These are phyloP conservation scores for Pyrenophora graminea DNA, from an alignment of 2,329 filamentous ascomycete species.

Conservation along the genomic window DNA sequence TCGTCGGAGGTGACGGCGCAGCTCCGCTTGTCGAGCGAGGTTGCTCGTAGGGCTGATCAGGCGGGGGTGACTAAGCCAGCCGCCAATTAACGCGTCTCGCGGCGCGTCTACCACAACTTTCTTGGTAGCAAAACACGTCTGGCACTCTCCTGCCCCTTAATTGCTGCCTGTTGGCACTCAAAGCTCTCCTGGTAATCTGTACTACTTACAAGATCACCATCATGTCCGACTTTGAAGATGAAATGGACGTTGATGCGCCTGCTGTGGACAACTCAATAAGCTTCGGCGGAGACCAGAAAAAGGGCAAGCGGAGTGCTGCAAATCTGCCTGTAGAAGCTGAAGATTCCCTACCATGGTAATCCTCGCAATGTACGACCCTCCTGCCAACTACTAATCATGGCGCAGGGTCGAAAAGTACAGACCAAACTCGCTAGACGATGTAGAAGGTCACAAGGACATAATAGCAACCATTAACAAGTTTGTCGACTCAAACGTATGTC, in stretches of 20 bases:
- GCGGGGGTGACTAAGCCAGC: conserved; percentile 36
- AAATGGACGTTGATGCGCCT: conserved; percentile 69
- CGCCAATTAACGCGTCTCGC: conserved; percentile 44
- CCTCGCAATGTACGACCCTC: accelerated
- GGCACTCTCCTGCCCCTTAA: background rate
- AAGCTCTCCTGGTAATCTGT: accelerated
- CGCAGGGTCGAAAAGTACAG: conserved; percentile 94
- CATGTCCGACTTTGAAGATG: conserved; percentile 64
- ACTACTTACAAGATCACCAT: conserved; percentile 8
- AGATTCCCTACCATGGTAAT: conserved; percentile 88
- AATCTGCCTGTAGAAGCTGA: conserved; percentile 93
- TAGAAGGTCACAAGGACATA: conserved; percentile 96
- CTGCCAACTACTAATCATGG: conserved; percentile 4
- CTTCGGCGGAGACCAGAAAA: conserved; percentile 78
- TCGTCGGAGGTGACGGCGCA: conserved; percentile 36
- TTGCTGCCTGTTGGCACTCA: background rate
- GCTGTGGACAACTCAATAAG: conserved; percentile 57
- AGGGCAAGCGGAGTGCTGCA: conserved; percentile 89
- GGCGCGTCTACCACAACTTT: conserved; percentile 21
- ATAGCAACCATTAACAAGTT: conserved; percentile 98
- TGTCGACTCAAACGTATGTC: conserved; percentile 77
- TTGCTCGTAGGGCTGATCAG: conserved; percentile 42
- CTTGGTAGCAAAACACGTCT: background rate
- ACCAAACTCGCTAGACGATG: conserved; percentile 84
- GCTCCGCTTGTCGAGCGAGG: conserved; percentile 32